Base-by-base conservation (phyloP, 805 yeast genomes). In the Candida krabiensis region DNA sequence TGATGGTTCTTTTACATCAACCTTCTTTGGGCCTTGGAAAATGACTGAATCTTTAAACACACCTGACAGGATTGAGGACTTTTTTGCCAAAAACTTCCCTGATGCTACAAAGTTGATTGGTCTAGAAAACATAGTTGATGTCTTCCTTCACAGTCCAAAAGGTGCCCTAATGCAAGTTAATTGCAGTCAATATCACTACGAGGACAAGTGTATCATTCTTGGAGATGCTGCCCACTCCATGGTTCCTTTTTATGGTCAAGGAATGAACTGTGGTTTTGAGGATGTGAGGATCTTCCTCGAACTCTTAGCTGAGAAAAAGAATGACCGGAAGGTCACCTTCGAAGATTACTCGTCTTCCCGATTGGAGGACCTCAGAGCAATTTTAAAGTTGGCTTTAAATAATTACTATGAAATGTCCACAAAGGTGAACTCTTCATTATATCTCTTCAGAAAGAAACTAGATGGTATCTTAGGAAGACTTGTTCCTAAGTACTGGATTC, bases 241-340 rank as follows among this genome's bases (percentile, higher is more conserved):
- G 96, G 97, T 90, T 5, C 97, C 97, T n/a, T 90, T 90, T 60
- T 90, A 89, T 56, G 97, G 97, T 8, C 97, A 90, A 60, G 97
- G 97, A 4, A 84, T 90, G 91, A 90, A 90, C 60, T 86, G 96
- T 57, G 97, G 97, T 1, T 84, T 90, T 59, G 97, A 90, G 61
- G 97, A 91, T 52, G 90, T 90, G 16, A 67, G 80, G 40, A 77
- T 81, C 1, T 64, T 90, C 36, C 65, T 84, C 64, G 70, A 75
- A 30, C 55, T 81, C 18, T 30, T 73, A 32, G 73, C 71, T 22
- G 48, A 59, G 38, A 26, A 53, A 33, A 41, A 61, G 3, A 65
- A 58, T 15, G 65, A 75, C 40, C 66, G 80, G 19, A 53, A 54
- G 1, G 33, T 33, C 5, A 82, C 87, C 0, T 83, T 87, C 50